A percentile compares a stretch with the other conserved stretches of the same genome.
These are phyloP conservation scores for Ceratocystis lukuohia DNA, from an alignment of 2,329 filamentous ascomycete species.

Conservation along the genomic window DNA sequence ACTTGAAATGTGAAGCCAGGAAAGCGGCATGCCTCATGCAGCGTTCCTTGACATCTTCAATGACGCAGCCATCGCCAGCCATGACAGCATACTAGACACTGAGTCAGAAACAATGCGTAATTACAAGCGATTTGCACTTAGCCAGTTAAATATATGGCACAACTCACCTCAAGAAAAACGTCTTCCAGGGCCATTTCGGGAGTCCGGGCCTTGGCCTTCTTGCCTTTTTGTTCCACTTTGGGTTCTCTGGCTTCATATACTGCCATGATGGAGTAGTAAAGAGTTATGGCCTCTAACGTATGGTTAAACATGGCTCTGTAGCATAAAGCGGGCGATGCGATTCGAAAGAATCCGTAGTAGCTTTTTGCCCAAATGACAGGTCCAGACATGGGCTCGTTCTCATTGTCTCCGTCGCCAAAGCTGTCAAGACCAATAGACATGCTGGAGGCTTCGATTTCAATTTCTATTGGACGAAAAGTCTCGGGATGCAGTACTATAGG, in stretches of 20 bases:
- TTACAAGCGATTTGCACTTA: not conserved
- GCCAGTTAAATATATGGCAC: not conserved
- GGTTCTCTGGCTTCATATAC: constrained; percentile 34
- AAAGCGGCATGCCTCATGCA: constrained; percentile 39
- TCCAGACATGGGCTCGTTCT: constrained; percentile 27
- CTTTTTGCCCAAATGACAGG: constrained; percentile 54
- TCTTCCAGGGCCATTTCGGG: constrained; percentile 26
- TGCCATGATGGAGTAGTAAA: constrained; percentile 51
- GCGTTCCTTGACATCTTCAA: constrained; percentile 35
- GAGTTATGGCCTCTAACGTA: constrained; percentile 49
- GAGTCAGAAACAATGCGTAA: not conserved
- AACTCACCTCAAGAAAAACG: constrained; percentile 27
- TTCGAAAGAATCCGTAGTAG: constrained; percentile 53
- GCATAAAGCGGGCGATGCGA: constrained; percentile 39
- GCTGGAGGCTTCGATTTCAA: constrained; percentile 40
- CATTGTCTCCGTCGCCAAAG: constrained; percentile 3
- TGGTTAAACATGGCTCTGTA: constrained; percentile 45
- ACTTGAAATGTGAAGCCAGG: constrained; percentile 38
- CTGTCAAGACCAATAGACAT: constrained; percentile 38
- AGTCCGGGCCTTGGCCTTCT: constrained; percentile 23
- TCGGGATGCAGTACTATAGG: constrained; percentile 15
- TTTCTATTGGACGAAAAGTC: constrained; percentile 24
- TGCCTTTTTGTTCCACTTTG: constrained; percentile 26
- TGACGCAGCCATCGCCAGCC: constrained; percentile 39
- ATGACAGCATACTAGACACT: constrained; percentile 36